Evolutionary conservation across 768 basidiomycete species (phyloP).

Genomic region (Podaxis sp.): DNA sequence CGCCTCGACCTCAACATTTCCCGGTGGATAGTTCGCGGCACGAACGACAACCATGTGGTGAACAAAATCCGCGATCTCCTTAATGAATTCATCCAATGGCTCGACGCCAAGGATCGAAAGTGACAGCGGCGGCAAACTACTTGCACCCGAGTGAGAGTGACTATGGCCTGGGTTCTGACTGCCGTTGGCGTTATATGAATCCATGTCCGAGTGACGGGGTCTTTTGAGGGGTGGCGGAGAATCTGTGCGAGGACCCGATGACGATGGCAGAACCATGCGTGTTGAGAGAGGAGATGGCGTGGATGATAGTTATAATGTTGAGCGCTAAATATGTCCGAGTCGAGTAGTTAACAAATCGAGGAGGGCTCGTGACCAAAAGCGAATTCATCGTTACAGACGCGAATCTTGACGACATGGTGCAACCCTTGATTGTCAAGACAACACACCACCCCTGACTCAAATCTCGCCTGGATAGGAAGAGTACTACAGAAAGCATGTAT

Average conservation of each 20-base stretch:
- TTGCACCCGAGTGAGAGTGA: neutral
- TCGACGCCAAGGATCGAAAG: conserved; percentile 86
- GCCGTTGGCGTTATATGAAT: conserved; percentile 5
- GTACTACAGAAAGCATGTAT: conserved; percentile 2
- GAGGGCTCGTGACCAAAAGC: conserved; percentile 6
- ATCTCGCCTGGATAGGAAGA: neutral
- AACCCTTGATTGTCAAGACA: conserved; percentile 14
- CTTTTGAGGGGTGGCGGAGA: conserved; percentile 1
- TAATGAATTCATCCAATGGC: conserved; percentile 91
- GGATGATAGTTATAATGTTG: neutral
- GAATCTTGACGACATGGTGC: neutral
- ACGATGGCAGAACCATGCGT: conserved; percentile 5
- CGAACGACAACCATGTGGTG: conserved; percentile 64
- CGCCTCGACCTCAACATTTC: conserved; percentile 84
- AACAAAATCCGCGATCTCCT: conserved; percentile 87
- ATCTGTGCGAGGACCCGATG: neutral
- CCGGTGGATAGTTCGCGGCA: conserved; percentile 38
- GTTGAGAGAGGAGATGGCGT: neutral
- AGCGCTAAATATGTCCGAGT: conserved; percentile 4
- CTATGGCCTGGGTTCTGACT: neutral
- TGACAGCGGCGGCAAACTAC: conserved; percentile 58
- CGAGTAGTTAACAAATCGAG: neutral
- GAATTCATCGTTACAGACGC: neutral
- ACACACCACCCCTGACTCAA: neutral
- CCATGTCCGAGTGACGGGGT: conserved; percentile 1